Conservation (phyloP, 768 basidiomycete species). For the Amanita pseudoporphyria region DNA sequence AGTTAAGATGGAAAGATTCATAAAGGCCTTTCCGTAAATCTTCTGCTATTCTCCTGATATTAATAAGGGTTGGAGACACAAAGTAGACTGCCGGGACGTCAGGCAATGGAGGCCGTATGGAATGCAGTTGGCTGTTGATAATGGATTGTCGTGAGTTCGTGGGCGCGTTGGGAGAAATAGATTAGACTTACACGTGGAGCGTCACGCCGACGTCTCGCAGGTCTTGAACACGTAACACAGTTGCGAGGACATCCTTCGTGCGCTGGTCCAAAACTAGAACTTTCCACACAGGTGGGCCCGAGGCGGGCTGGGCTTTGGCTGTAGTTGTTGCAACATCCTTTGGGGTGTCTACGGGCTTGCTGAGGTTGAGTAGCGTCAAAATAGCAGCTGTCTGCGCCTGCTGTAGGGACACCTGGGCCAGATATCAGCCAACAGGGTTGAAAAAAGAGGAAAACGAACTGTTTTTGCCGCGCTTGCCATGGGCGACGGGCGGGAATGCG, state of each 20-base stretch:
- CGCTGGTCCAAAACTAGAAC: constrained; percentile 90
- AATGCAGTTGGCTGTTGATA: constrained; percentile 72
- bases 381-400: constrained; percentile 83
- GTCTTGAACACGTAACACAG: constrained; percentile 92
- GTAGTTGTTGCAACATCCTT: constrained; percentile 20
- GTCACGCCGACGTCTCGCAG: constrained; percentile 95
- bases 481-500: constrained; percentile 6
- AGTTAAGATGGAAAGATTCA: constrained; percentile 90
- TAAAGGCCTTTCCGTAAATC: constrained; percentile 87
- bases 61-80: constrained; percentile 79
- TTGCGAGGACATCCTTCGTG: constrained; percentile 94
- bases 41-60: constrained; percentile 85
- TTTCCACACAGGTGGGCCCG: constrained; percentile 88
- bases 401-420: constrained; percentile 53
- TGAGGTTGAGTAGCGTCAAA: constrained; percentile 80
- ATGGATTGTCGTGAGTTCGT: neutral
- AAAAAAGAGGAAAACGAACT: neutral
- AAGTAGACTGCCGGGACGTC: constrained; percentile 99
- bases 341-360: constrained; percentile 42
- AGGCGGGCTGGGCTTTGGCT: constrained; percentile 41
- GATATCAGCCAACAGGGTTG: neutral
- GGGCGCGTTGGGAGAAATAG: constrained; percentile 6
- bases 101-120: constrained; percentile 75
- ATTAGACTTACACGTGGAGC: constrained; percentile 83
- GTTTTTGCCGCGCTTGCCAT: constrained; percentile 23